A percentile compares a stretch with the other conserved stretches of the same genome.
phyloP scores from a whole-genome alignment of 495 filamentous ascomycete genomes.

The Hypoxylon fragiforme region DNA sequence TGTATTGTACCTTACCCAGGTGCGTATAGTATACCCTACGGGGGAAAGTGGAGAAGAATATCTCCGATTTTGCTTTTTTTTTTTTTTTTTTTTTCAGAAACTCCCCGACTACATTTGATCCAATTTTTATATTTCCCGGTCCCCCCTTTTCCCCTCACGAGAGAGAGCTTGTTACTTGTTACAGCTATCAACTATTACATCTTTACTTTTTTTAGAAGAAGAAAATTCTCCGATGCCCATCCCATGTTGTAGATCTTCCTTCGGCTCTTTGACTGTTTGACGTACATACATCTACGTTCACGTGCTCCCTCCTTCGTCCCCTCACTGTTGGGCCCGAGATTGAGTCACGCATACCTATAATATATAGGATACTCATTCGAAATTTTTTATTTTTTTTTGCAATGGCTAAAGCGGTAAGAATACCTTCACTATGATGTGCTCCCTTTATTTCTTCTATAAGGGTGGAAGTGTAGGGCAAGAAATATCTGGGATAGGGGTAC shows the following conservation, averaged over 20 bases:
- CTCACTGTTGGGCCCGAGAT: not conserved
- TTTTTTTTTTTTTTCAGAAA: too few relatives aligned
- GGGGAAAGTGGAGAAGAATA: slow-evolving; percentile 21
- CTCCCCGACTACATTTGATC: slow-evolving; percentile 14
- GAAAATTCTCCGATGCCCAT: not conserved
- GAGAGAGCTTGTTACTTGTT: too few relatives aligned
- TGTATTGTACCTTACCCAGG: too few relatives aligned
- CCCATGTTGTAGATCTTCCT: not conserved
- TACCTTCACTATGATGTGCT: too few relatives aligned
- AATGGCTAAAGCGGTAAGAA: slow-evolving; percentile 33
- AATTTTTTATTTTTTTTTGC: not conserved
- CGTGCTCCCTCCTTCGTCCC: not conserved
- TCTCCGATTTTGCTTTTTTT: slow-evolving; percentile 13
- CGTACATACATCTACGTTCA: not conserved
- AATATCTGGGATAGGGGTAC: too few relatives aligned
- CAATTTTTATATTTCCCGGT: slow-evolving; percentile 6
- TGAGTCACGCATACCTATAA: not conserved
- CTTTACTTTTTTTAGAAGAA: too few relatives aligned
- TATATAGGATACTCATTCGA: not conserved
- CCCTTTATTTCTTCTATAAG: too few relatives aligned
- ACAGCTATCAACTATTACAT: too few relatives aligned
- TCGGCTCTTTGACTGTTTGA: not conserved
- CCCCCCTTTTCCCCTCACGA: not conserved
- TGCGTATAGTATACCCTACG: too few relatives aligned
- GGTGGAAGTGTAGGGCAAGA: too few relatives aligned